Conservation (phyloP, 306 rosid species). For the Castanospermum australe region DNA sequence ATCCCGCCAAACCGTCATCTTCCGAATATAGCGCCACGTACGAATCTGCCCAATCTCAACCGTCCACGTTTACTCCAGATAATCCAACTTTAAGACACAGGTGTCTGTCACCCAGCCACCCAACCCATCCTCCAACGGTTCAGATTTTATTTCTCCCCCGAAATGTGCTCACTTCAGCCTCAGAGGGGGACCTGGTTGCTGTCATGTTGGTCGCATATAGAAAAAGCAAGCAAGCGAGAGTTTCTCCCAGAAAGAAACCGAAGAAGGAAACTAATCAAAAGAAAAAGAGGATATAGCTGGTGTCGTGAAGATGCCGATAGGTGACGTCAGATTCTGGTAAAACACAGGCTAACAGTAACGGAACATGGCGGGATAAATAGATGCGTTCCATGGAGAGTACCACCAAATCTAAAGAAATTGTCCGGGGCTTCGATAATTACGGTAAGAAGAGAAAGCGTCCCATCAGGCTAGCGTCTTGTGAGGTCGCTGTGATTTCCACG, state of each 20-base stretch:
- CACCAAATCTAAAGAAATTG: conserved; percentile 13
- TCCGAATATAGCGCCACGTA: conserved; percentile 31
- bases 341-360: neutral
- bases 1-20: neutral
- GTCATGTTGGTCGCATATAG: neutral
- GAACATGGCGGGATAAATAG: neutral
- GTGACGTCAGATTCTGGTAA: neutral
- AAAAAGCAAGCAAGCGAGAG: neutral
- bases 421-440: neutral
- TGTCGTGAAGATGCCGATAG: neutral
- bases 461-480: neutral
- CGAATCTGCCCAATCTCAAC: neutral
- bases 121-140: neutral
- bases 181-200: neutral
- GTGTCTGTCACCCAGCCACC: neutral
- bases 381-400: conserved; percentile 9
- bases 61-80: conserved; percentile 22
- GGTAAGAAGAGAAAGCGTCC: conserved; percentile 28
- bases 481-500: neutral
- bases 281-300: no score
- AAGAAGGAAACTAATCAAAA: neutral
- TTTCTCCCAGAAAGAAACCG: no score
- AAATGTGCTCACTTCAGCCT: neutral
- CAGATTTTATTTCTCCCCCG: neutral
- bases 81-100: neutral